Conservation (phyloP, 2,329 filamentous ascomycete genomes). For the Exophiala spinifera region DNA sequence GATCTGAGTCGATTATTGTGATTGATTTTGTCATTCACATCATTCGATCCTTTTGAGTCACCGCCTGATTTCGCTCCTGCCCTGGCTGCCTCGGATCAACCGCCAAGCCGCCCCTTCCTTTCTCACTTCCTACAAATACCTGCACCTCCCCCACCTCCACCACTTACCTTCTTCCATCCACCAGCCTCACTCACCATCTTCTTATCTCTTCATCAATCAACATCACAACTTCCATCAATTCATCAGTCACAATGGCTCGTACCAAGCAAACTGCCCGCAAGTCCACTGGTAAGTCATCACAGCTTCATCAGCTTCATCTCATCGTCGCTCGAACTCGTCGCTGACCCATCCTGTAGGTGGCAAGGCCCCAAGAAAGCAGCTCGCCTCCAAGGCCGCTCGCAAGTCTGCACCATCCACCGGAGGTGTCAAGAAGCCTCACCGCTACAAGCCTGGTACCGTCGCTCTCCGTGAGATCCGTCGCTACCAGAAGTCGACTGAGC, state of each 20-base stretch:
- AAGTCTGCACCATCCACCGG: slow-evolving; percentile 97
- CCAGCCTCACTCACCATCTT: slow-evolving; percentile 33
- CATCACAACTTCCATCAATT: slow-evolving; percentile 25
- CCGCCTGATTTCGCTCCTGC: neutral
- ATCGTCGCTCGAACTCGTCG: slow-evolving; percentile 26
- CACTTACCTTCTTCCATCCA: slow-evolving; percentile 30
- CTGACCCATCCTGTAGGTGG: slow-evolving; percentile 48
- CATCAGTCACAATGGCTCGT: slow-evolving; percentile 45
- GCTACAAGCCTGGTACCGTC: slow-evolving; percentile 87
- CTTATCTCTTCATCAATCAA: slow-evolving; percentile 37
- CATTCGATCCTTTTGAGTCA: slow-evolving; percentile 19
- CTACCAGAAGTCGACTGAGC: slow-evolving; percentile 96
- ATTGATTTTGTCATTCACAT: slow-evolving; percentile 1
- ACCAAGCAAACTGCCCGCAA: slow-evolving; percentile 54
- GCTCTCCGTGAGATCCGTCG: slow-evolving; percentile 97
- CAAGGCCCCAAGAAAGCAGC: slow-evolving; percentile 85
- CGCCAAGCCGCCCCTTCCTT: slow-evolving; percentile 28
- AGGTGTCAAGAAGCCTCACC: slow-evolving; percentile 93
- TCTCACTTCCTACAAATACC: slow-evolving; percentile 27
- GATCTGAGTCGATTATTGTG: slow-evolving; percentile 25
- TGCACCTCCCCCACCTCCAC: slow-evolving; percentile 25
- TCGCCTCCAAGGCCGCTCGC: slow-evolving; percentile 97
- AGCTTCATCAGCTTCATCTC: slow-evolving; percentile 1
- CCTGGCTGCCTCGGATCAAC: slow-evolving; percentile 14
- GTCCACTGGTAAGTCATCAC: slow-evolving; percentile 32